Percentiles rank a stretch among this genome's conserved stretches.
Evolutionary conservation across 2,329 filamentous ascomycete genomes (phyloP).

Genomic region (Sporothrix euskadiensis): DNA sequence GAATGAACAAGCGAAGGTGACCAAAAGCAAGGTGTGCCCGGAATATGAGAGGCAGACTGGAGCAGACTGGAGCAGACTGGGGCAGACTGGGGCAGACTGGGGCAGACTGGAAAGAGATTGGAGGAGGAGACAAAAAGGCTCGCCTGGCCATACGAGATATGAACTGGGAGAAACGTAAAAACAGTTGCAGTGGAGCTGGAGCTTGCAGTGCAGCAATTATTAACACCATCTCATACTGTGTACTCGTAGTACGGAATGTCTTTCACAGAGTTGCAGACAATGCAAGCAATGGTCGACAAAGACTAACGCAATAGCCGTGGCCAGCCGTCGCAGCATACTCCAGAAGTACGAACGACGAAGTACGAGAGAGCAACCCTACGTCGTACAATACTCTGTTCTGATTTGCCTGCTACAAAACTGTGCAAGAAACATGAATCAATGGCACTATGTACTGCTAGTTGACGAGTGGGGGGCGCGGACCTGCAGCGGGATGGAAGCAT

Average conservation of each 20-base stretch:
- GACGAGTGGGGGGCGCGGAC: neutral
- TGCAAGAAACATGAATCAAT: neutral
- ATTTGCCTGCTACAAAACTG: neutral
- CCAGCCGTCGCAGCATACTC: neutral
- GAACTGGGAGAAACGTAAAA: neutral
- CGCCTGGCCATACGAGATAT: neutral
- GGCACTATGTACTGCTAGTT: too few relatives aligned
- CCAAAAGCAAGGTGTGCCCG: neutral
- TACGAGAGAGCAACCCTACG: too few relatives aligned
- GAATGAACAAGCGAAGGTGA: neutral
- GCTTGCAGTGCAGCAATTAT: neutral
- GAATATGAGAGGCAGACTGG: too few relatives aligned
- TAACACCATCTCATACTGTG: too few relatives aligned
- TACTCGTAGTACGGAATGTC: neutral
- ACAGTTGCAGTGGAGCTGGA: neutral
- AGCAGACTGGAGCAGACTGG: neutral
- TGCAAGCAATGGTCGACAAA: neutral
- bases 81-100: too few relatives aligned
- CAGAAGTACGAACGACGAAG: too few relatives aligned
- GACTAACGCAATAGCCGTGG: neutral
- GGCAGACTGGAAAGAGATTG: neutral
- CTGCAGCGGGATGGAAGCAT: neutral
- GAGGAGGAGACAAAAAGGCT: neutral
- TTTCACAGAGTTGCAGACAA: neutral
- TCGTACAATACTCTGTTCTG: neutral